phyloP scores from a whole-genome alignment of 257 asterid genomes.

The Echium plantagineum region DNA sequence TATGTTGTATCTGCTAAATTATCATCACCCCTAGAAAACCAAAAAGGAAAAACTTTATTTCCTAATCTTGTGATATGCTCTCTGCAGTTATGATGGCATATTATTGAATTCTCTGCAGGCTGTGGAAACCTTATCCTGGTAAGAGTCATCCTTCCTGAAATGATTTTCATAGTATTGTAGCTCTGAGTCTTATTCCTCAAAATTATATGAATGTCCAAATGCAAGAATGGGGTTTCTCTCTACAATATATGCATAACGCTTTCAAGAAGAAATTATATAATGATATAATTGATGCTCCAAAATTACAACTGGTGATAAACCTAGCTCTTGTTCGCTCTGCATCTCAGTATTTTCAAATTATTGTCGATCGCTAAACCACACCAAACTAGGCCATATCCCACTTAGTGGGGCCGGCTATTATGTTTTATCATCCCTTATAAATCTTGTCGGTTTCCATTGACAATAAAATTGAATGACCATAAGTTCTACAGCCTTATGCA shows the following conservation, averaged over 20 bases:
- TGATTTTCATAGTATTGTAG: background rate
- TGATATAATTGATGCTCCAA: background rate
- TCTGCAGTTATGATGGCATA: conserved; percentile 79
- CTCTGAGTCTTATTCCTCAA: background rate
- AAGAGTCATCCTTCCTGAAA: conserved; percentile 12
- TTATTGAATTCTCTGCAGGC: conserved; percentile 78
- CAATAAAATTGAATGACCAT: conserved; percentile 35
- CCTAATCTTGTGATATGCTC: background rate
- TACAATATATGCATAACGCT: too few species aligned
- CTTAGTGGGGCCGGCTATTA: too few species aligned
- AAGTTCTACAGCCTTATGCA: conserved; percentile 78
- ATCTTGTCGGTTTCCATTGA: background rate
- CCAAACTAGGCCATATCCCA: too few species aligned
- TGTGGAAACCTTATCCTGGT: conserved; percentile 47
- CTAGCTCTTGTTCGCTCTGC: background rate
- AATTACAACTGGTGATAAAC: background rate
- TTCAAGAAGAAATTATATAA: too few species aligned
- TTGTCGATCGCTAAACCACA: too few species aligned
- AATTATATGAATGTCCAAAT: background rate
- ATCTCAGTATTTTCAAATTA: background rate
- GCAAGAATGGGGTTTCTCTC: background rate
- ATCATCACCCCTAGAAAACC: background rate
- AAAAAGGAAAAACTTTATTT: background rate
- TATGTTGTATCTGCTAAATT: background rate
- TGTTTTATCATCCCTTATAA: too few species aligned